phyloP scores from a whole-genome alignment of 2,329 filamentous ascomycete species.

The Penicillium sp. region DNA sequence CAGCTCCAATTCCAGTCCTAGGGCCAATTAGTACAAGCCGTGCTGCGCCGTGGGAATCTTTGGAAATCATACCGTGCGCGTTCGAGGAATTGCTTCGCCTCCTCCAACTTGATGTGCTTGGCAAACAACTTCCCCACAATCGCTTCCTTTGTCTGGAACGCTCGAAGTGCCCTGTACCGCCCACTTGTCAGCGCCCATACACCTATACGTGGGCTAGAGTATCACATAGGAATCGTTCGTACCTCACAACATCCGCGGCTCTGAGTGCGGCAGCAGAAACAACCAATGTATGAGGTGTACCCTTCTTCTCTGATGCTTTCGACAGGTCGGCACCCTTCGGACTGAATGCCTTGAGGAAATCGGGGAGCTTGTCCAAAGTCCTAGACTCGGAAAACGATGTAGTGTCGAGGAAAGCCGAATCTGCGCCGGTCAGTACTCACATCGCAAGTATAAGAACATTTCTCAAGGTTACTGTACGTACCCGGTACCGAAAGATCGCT shows the following conservation, averaged over 20 bases:
- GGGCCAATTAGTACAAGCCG: constrained; percentile 25
- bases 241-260: constrained; percentile 81
- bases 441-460: neutral
- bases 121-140: constrained; percentile 91
- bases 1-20: constrained; percentile 82
- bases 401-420: constrained; percentile 75
- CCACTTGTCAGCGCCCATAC: neutral
- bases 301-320: constrained; percentile 67
- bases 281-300: constrained; percentile 81
- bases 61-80: constrained; percentile 50
- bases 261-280: constrained; percentile 82
- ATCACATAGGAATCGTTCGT: constrained; percentile 15
- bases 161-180: constrained; percentile 63
- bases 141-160: constrained; percentile 76
- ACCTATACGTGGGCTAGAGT: neutral
- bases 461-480: constrained; percentile 42
- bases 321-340: constrained; percentile 61
- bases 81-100: constrained; percentile 76
- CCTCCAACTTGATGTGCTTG: constrained; percentile 94
- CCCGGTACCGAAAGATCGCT: constrained; percentile 79
- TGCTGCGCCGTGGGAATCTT: no score
- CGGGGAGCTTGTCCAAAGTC: constrained; percentile 70
- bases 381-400: constrained; percentile 70
- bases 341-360: constrained; percentile 68
- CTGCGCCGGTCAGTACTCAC: constrained; percentile 45